Base-by-base conservation (phyloP, 2,329 filamentous ascomycete species). In the Phyllosticta citrichinensis region DNA sequence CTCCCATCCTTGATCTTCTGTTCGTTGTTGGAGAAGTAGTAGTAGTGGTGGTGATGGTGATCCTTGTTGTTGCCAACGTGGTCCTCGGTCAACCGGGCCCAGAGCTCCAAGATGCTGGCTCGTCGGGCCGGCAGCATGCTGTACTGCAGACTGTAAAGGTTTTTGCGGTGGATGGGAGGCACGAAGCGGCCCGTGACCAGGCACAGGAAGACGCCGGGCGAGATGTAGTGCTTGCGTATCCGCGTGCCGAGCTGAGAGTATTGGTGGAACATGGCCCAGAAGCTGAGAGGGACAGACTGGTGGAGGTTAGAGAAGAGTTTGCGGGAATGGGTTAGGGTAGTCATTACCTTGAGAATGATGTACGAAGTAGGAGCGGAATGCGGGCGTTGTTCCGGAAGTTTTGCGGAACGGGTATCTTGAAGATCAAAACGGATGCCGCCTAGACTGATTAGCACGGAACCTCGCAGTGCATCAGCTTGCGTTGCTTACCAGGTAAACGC, bases 91-190 rank as follows among this genome's bases (percentile, higher is more conserved):
- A 94, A 76, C 50, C 83, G 82, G 52, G 82, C 79, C 94, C 95
- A 99, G 72, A 97, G 87, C 70, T 97, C 91, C 67, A 83, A 80
- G 62, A 97, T 88, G 2, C 87, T 86, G 0, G 90, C 88, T 53
- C 95, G 80, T 59, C 83, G 83, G 8, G 89, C 88, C 0, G 95
- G 95, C 51, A 99, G 81, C 91, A 97, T 97, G 76, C 91, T 96
- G 75, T 99, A 99, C 76, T 99, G 94, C 68, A 99, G 79, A 67
- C 91, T 95, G 75, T 99, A 99, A 57, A 99, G 80, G 70, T 94
- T 95, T 70, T 92, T 93, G 58, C 95, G 84, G 71, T 97, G 92
- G 56, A 99, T 95, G 0, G 95, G 93, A 12, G 93, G 94, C 1
- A 97, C 91, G 66, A 97, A 97, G 63, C 88, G 89, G 62, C 94